Conservation (phyloP, 2,329 filamentous ascomycete species). For the Metarhizium anisopliae region DNA sequence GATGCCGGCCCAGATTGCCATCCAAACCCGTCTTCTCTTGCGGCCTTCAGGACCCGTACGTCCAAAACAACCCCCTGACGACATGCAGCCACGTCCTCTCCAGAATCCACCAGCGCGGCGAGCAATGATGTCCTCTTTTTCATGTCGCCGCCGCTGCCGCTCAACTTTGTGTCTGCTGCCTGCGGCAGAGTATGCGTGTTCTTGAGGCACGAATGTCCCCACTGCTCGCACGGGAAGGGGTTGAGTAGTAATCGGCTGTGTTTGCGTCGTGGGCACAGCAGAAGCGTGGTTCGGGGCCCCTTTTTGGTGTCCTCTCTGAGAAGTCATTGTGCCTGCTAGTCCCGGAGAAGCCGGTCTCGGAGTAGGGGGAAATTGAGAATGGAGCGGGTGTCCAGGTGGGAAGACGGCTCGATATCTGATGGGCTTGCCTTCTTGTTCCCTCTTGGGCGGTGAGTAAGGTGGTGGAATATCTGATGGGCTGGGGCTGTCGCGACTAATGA, state of each 20-base stretch:
- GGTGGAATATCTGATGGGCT: constrained; percentile 35
- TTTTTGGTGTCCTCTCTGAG: constrained; percentile 52
- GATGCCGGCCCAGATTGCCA: constrained; percentile 40
- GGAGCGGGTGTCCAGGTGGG: constrained; percentile 42
- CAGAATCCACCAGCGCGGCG: constrained; percentile 51
- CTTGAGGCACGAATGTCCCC: constrained; percentile 36
- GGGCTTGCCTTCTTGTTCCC: constrained; percentile 24
- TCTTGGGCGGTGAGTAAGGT: constrained; percentile 44
- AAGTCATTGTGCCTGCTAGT: constrained; percentile 51
- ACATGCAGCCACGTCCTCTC: constrained; percentile 56
- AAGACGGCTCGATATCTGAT: constrained; percentile 49
- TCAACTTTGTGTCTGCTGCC: constrained; percentile 37
- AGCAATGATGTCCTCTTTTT: constrained; percentile 57
- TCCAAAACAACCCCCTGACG: constrained; percentile 56
- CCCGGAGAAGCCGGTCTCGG: constrained; percentile 56
- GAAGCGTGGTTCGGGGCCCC: constrained; percentile 49
- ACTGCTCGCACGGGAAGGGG: constrained; percentile 33
- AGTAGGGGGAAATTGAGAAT: constrained; percentile 42
- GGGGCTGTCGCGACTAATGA: not conserved
- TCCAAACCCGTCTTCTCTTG: constrained; percentile 51
- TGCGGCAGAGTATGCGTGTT: constrained; percentile 31
- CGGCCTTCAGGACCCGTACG: constrained; percentile 54
- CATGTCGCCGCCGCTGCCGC: constrained; percentile 44
- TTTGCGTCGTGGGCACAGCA: constrained; percentile 12
- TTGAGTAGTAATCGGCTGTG: constrained; percentile 10